Percentiles rank a stretch among this genome's conserved stretches.
These are phyloP conservation scores for Thelonectria rubi DNA, from an alignment of 2,329 filamentous ascomycete species.

Conservation along the genomic window DNA sequence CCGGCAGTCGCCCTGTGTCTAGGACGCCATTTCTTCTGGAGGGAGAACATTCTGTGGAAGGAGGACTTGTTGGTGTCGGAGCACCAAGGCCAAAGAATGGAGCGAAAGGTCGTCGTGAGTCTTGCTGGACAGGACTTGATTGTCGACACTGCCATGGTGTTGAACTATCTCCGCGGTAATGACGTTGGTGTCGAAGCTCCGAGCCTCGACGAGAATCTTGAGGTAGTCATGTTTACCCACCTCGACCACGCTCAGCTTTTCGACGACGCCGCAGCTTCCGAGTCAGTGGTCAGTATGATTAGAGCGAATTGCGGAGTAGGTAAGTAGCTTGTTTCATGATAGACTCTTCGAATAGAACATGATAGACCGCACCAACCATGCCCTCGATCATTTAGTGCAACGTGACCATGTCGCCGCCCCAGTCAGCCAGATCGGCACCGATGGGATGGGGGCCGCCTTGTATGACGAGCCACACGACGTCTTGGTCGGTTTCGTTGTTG, in stretches of 20 bases:
- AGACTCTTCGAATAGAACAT: constrained; percentile 9
- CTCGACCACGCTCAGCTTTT: constrained; percentile 73
- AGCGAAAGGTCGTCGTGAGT: constrained; percentile 62
- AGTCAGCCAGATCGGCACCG: constrained; percentile 69
- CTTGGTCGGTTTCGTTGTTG: constrained; percentile 69
- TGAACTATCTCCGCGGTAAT: constrained; percentile 58
- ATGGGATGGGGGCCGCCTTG: constrained; percentile 68
- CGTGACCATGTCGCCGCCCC: constrained; percentile 61
- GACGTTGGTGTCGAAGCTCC: constrained; percentile 29
- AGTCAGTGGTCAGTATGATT: constrained; percentile 45
- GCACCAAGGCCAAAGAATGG: constrained; percentile 29
- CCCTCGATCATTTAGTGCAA: constrained; percentile 27
- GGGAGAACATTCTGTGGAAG: constrained; percentile 75
- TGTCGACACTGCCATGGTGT: constrained; percentile 67
- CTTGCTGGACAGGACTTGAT: constrained; percentile 71
- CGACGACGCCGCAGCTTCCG: constrained; percentile 47
- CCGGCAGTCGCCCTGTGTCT: constrained; percentile 72
- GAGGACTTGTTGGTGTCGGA: constrained; percentile 61
- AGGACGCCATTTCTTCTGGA: constrained; percentile 75
- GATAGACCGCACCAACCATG: neutral
- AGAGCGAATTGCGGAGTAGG: constrained; percentile 38
- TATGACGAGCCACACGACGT: constrained; percentile 72
- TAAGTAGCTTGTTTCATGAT: constrained; percentile 17
- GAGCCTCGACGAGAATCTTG: constrained; percentile 48
- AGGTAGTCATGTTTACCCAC: constrained; percentile 68